Percentiles rank a stretch among this genome's conserved stretches.
Evolutionary conservation across 768 basidiomycete species (phyloP).

Genomic region (Amanita fuliginea): DNA sequence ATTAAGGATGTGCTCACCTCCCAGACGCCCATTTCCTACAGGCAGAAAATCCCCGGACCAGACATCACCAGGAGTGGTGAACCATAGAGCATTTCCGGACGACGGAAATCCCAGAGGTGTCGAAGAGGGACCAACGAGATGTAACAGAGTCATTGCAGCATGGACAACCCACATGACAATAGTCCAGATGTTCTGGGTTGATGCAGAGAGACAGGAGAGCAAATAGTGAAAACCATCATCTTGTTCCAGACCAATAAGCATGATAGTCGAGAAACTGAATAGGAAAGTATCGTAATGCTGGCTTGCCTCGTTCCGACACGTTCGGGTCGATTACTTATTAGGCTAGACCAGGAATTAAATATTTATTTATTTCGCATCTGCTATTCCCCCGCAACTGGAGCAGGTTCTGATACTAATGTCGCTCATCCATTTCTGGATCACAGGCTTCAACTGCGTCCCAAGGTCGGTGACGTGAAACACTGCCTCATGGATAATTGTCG

Average conservation of each 20-base stretch:
- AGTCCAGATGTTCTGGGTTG: background rate
- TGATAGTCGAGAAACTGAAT: too few relatives aligned
- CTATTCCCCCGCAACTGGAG: constrained; percentile 46
- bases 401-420: constrained; percentile 59
- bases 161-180: constrained; percentile 14
- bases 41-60: constrained; percentile 60
- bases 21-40: constrained; percentile 65
- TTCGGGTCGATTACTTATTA: too few relatives aligned
- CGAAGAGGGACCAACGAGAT: constrained; percentile 13
- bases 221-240: background rate
- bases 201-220: background rate
- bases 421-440: constrained; percentile 78
- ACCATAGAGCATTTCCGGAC: constrained; percentile 75
- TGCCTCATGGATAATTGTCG: constrained; percentile 45
- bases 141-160: constrained; percentile 14
- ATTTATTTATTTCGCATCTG: constrained; percentile 22
- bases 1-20: constrained; percentile 27
- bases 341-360: too few relatives aligned
- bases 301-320: too few relatives aligned
- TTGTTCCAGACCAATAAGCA: too few relatives aligned
- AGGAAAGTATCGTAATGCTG: too few relatives aligned
- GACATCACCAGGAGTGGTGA: constrained; percentile 33
- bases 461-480: constrained; percentile 83
- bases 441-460: constrained; percentile 86
- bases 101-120: constrained; percentile 43